Evolutionary conservation across 305 asterid species (phyloP).

Genomic region (Euphrasia arctica): DNA sequence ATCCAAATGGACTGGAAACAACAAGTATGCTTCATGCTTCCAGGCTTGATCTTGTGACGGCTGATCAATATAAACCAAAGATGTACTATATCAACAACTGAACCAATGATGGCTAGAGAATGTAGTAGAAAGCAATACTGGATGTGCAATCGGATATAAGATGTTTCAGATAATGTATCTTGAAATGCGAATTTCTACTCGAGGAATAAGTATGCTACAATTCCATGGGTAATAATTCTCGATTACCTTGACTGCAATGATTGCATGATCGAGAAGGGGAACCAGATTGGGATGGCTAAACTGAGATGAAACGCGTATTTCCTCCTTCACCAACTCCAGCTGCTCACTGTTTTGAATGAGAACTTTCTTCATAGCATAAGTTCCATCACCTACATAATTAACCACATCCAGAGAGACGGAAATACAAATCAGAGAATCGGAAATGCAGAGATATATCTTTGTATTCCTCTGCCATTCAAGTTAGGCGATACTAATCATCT

Average conservation of each 20-base stretch:
- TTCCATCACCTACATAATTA: constrained; percentile 75
- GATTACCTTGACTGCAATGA: constrained; percentile 90
- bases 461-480: constrained; percentile 9
- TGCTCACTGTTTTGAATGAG: constrained; percentile 89
- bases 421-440: constrained; percentile 21
- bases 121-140: constrained; percentile 14
- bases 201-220: too few species aligned
- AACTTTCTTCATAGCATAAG: constrained; percentile 98
- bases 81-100: constrained; percentile 16
- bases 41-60: constrained; percentile 81
- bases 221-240: too few species aligned
- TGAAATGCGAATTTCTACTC: too few species aligned
- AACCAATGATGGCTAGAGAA: constrained; percentile 20
- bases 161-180: background rate
- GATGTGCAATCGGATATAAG: background rate
- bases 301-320: constrained; percentile 84
- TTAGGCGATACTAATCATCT: too few species aligned
- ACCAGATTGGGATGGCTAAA: constrained; percentile 92
- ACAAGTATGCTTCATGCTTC: constrained; percentile 94
- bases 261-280: constrained; percentile 98
- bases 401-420: constrained; percentile 23
- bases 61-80: constrained; percentile 40
- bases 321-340: constrained; percentile 89
- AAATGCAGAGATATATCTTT: background rate
- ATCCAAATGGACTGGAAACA: constrained; percentile 94